phyloP scores from a whole-genome alignment of 2,329 filamentous ascomycete species.

The Allantophomopsis cytisporea region DNA sequence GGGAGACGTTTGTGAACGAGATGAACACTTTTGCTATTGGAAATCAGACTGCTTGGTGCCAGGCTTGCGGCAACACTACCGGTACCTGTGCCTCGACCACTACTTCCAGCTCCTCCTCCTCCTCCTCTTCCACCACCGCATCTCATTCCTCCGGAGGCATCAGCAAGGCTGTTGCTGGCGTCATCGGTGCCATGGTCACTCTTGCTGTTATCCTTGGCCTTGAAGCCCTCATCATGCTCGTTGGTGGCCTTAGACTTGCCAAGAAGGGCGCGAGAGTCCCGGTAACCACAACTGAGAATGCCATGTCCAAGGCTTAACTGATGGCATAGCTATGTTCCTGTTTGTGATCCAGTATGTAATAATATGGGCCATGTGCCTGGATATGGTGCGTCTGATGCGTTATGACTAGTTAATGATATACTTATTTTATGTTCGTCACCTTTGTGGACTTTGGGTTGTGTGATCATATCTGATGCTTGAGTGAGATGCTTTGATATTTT shows the following conservation, averaged over 20 bases:
- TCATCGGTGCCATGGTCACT: conserved; percentile 62
- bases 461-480: no score
- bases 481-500: no score
- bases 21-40: conserved; percentile 56
- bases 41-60: conserved; percentile 59
- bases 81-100: conserved; percentile 45
- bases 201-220: conserved; percentile 46
- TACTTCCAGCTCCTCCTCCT: conserved; percentile 13
- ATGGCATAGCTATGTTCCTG: no score
- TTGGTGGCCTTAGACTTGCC: conserved; percentile 43
- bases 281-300: no score
- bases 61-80: conserved; percentile 57
- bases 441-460: no score
- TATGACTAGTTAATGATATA: no score
- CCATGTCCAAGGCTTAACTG: no score
- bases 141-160: conserved; percentile 25
- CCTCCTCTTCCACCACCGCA: conserved; percentile 11
- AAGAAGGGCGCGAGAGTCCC: conserved; percentile 24
- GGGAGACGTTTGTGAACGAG: conserved; percentile 49
- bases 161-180: conserved; percentile 61
- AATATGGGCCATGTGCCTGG: no score
- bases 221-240: conserved; percentile 35
- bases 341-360: no score
- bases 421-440: no score
- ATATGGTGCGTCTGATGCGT: no score